Conservation (phyloP, 2,329 filamentous ascomycete species). For the Thelonectria rubi region DNA sequence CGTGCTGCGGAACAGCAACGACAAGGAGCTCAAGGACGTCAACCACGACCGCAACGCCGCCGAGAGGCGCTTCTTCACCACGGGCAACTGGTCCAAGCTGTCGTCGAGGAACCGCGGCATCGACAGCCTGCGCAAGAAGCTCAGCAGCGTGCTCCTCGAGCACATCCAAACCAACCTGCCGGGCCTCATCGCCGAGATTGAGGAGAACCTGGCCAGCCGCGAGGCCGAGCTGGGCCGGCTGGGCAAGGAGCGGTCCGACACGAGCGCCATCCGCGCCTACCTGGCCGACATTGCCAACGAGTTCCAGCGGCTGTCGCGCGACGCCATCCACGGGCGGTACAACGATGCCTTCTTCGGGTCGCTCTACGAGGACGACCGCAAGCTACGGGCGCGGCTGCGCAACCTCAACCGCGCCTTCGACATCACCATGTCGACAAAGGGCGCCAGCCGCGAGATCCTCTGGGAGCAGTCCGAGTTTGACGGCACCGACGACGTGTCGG, state of each 20-base stretch:
- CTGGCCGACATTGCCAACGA: constrained; percentile 48
- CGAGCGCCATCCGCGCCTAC: constrained; percentile 45
- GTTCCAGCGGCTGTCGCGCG: constrained; percentile 46
- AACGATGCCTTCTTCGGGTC: constrained; percentile 50
- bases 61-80: constrained; percentile 47
- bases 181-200: constrained; percentile 40
- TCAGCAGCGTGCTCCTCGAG: constrained; percentile 45
- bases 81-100: constrained; percentile 40
- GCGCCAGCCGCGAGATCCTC: constrained; percentile 34
- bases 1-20: constrained; percentile 59
- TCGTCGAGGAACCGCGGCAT: constrained; percentile 47
- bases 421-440: constrained; percentile 39
- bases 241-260: constrained; percentile 33
- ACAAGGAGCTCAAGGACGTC: constrained; percentile 35
- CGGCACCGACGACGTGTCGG: background rate
- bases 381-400: constrained; percentile 44
- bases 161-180: constrained; percentile 44
- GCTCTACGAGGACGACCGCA: constrained; percentile 25
- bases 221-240: constrained; percentile 33
- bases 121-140: constrained; percentile 45
- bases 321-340: constrained; percentile 45
- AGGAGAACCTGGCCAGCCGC: constrained; percentile 32
- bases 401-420: constrained; percentile 46
- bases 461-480: background rate
- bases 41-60: constrained; percentile 39